Conservation (phyloP, 2,329 filamentous ascomycete genomes). For the Nemania sp. region DNA sequence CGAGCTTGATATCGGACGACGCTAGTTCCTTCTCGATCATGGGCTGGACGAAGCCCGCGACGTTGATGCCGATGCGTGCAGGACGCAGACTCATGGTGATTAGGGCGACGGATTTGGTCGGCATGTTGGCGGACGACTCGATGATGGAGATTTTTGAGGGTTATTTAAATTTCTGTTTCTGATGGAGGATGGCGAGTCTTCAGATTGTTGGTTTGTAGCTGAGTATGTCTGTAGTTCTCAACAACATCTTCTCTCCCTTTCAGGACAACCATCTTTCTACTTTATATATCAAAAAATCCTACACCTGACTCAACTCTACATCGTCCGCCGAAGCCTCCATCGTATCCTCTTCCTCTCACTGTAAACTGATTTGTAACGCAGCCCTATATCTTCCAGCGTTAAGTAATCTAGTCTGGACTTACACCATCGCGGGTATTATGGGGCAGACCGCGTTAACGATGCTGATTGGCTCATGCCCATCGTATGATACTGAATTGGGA, state of each 20-base stretch:
- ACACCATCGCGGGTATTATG: not conserved
- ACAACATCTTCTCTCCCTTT: not conserved
- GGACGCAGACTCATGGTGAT: slow-evolving; percentile 43
- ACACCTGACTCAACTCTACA: no score
- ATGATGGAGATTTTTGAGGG: not conserved
- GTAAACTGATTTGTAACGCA: no score
- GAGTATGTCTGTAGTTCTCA: no score
- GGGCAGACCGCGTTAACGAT: slow-evolving; percentile 10
- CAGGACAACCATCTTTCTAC: not conserved
- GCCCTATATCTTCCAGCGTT: no score
- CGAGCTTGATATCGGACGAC: slow-evolving; percentile 30
- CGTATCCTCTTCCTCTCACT: no score
- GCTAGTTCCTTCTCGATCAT: slow-evolving; percentile 33
- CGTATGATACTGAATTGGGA: not conserved
- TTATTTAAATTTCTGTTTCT: no score
- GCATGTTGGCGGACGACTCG: slow-evolving; percentile 24
- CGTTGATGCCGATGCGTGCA: slow-evolving; percentile 40
- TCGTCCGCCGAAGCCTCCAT: no score
- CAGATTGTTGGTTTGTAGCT: no score
- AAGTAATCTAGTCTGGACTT: no score
- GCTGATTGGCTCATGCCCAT: slow-evolving; percentile 6
- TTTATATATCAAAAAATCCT: no score
- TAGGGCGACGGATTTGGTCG: slow-evolving; percentile 41
- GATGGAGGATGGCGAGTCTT: no score
- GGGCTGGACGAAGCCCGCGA: slow-evolving; percentile 41